Conservation (phyloP, 768 basidiomycete genomes). For the Russula sp. region DNA sequence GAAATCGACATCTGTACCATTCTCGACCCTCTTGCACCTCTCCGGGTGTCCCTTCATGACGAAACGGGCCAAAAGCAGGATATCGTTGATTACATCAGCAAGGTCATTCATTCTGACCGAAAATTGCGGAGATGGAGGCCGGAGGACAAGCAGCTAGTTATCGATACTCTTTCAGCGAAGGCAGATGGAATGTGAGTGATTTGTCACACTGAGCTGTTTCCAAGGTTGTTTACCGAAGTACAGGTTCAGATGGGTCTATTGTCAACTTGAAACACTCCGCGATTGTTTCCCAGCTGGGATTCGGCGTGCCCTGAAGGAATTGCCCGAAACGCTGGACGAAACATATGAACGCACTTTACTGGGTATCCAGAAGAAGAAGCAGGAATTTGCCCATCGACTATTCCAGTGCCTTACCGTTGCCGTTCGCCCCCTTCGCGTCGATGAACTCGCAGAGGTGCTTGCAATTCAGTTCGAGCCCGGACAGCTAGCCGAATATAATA, state of each 20-base stretch:
- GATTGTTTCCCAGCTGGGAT: neutral
- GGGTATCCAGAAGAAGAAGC: neutral
- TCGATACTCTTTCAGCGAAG: neutral
- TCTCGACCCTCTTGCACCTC: neutral
- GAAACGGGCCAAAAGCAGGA: neutral
- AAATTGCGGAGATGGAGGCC: constrained; percentile 3
- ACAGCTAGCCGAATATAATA: neutral
- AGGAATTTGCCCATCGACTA: neutral
- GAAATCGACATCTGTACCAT: neutral
- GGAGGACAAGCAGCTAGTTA: neutral
- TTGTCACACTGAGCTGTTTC: neutral
- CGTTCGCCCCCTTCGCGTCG: neutral
- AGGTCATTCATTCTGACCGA: neutral
- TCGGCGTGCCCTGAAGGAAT: neutral
- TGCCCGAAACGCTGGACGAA: constrained; percentile 3
- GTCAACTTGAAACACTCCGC: constrained; percentile 2
- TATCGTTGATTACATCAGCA: neutral
- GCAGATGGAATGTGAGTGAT: constrained; percentile 13
- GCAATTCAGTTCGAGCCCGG: neutral
- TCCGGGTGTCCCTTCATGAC: neutral
- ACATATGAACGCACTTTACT: constrained; percentile 1
- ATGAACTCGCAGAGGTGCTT: constrained; percentile 7
- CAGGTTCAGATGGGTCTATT: constrained; percentile 11
- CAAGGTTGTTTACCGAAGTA: neutral
- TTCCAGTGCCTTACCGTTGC: neutral